Conservation (phyloP, 345 rosid species). For the Xanthoceras sorbifolium region DNA sequence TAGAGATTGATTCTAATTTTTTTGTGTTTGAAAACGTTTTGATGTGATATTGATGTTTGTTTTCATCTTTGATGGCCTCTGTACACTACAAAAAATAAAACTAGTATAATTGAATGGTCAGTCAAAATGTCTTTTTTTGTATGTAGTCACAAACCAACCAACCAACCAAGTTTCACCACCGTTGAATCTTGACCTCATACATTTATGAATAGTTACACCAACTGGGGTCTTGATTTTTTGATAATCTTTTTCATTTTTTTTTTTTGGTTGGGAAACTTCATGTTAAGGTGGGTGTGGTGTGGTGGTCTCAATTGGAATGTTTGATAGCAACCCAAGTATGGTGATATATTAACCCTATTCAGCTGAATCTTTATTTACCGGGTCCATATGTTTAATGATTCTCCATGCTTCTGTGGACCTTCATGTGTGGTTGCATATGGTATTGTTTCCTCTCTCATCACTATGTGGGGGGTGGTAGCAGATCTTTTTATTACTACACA, state of each 20-base stretch:
- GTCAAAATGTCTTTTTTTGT: slow-evolving; percentile 12
- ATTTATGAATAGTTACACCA: neutral
- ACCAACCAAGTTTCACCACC: neutral
- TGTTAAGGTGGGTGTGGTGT: neutral
- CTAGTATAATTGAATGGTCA: slow-evolving; percentile 20
- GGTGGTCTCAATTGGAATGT: slow-evolving; percentile 15
- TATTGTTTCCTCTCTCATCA: slow-evolving; percentile 20
- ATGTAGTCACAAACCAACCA: too few relatives aligned
- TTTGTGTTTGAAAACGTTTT: slow-evolving; percentile 20
- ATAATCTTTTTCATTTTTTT: neutral
- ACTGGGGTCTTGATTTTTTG: neutral
- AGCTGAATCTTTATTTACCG: slow-evolving; percentile 18
- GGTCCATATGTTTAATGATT: slow-evolving; percentile 33
- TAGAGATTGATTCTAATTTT: slow-evolving; percentile 22
- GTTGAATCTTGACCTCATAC: slow-evolving; percentile 18
- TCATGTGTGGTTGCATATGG: slow-evolving; percentile 31
- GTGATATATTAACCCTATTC: neutral
- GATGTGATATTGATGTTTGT: slow-evolving; percentile 29
- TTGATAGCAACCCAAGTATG: slow-evolving; percentile 29
- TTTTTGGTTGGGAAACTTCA: neutral
- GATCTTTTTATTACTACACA: slow-evolving; percentile 17
- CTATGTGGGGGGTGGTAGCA: slow-evolving; percentile 21
- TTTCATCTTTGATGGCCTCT: slow-evolving; percentile 17
- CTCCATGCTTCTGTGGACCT: slow-evolving; percentile 31
- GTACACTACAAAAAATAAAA: neutral